Evolutionary conservation across 1,284 basidiomycete genomes (phyloP).

Genomic region (Macrocybe sp.): DNA sequence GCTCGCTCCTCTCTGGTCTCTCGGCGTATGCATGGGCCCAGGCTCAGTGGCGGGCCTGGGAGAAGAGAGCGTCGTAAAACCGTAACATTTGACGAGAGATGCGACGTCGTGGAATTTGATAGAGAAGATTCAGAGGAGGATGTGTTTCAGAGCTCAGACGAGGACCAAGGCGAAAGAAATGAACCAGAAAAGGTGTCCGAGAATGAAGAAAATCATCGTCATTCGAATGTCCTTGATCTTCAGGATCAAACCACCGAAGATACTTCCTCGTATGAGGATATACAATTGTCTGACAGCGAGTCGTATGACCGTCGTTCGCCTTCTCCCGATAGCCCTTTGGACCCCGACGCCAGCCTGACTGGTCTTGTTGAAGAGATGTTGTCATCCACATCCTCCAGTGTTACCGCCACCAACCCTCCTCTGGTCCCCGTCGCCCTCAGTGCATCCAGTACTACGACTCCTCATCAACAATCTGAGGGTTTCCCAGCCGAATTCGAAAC

Average conservation of each 20-base stretch:
- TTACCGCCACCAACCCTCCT: conserved; percentile 6
- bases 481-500: conserved; percentile 49
- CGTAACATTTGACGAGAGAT: conserved; percentile 82
- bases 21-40: conserved; percentile 78
- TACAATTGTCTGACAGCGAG: conserved; percentile 25
- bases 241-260: conserved; percentile 10
- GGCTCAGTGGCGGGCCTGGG: conserved; percentile 46
- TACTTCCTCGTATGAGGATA: conserved; percentile 33
- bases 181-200: conserved; percentile 9
- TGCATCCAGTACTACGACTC: conserved; percentile 26
- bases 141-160: conserved; percentile 21
- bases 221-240: conserved; percentile 2
- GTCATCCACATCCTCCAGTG: conserved; percentile 20
- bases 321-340: conserved; percentile 22
- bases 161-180: conserved; percentile 19
- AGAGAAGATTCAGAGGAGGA: conserved; percentile 52
- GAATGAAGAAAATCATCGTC: conserved; percentile 10
- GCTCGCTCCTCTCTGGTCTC: conserved; percentile 75
- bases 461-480: conserved; percentile 20
- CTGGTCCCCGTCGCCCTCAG: neutral
- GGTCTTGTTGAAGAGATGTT: conserved; percentile 63
- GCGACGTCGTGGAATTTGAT: conserved; percentile 87
- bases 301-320: conserved; percentile 22
- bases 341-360: conserved; percentile 55
- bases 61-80: conserved; percentile 66